These are phyloP conservation scores for Blastobotrys americana DNA, from an alignment of 805 yeast species.

Conservation along the genomic window DNA sequence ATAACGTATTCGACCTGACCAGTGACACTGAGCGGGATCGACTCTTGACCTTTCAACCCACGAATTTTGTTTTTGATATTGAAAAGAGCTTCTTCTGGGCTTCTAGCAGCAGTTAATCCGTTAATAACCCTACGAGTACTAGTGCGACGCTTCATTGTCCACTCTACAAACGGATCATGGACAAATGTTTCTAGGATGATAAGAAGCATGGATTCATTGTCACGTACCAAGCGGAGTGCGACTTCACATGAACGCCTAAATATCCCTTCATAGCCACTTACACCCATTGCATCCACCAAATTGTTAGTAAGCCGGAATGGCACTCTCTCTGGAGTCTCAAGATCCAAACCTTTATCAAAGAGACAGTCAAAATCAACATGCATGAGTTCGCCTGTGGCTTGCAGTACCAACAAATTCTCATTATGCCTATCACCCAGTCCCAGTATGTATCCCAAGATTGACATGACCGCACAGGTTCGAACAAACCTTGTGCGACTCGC, in stretches of 20 bases:
- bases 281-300: constrained; percentile 83
- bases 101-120: constrained; percentile 23
- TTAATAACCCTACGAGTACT: constrained; percentile 11
- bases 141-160: constrained; percentile 41
- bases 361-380: constrained; percentile 97
- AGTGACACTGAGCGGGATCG: constrained; percentile 78
- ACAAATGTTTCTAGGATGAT: constrained; percentile 86
- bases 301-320: constrained; percentile 90
- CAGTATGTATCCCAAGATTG: constrained; percentile 87
- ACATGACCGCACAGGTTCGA: constrained; percentile 89
- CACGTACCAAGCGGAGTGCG: constrained; percentile 62
- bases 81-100: constrained; percentile 61
- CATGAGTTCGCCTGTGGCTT: constrained; percentile 66
- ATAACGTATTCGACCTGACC: constrained; percentile 90
- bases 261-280: constrained; percentile 82
- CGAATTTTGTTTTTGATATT: constrained; percentile 72
- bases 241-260: constrained; percentile 83
- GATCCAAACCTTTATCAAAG: constrained; percentile 68
- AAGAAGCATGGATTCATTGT: constrained; percentile 76
- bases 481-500: constrained; percentile 66
- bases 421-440: constrained; percentile 97
- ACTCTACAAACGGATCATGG: constrained; percentile 85
- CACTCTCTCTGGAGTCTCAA: constrained; percentile 83
- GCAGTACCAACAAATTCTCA: constrained; percentile 75
- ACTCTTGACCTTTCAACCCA: constrained; percentile 75